Conservation (phyloP, 768 basidiomycete genomes). For the Suillus bovinus region DNA sequence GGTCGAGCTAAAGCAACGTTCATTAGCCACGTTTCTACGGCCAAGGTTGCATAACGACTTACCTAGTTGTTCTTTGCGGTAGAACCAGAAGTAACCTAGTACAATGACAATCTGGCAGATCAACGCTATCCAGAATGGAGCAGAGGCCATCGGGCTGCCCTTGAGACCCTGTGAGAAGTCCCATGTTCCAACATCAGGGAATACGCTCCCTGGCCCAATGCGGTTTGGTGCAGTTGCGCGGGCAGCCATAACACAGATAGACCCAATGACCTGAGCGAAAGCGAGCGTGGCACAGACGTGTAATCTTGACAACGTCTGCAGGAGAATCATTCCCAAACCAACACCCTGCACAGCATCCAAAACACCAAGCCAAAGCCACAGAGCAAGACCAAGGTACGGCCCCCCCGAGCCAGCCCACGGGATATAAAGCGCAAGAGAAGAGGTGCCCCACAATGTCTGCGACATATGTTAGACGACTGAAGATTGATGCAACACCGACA, state of each 20-base stretch:
- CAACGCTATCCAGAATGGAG: constrained; percentile 88
- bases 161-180: constrained; percentile 72
- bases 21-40: neutral
- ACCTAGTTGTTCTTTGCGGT: constrained; percentile 92
- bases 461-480: constrained; percentile 3
- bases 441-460: constrained; percentile 93
- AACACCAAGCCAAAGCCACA: constrained; percentile 97
- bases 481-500: neutral
- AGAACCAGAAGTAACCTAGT: constrained; percentile 95
- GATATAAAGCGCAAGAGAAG: constrained; percentile 88
- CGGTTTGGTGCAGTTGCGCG: constrained; percentile 87
- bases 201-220: constrained; percentile 87
- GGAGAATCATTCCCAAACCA: constrained; percentile 87
- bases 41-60: constrained; percentile 27
- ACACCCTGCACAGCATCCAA: constrained; percentile 94
- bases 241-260: constrained; percentile 89
- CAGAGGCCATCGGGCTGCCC: constrained; percentile 81
- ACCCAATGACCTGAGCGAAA: constrained; percentile 87
- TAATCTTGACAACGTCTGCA: constrained; percentile 88
- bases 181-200: constrained; percentile 92
- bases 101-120: constrained; percentile 83
- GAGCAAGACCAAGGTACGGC: constrained; percentile 84
- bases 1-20: constrained; percentile 24
- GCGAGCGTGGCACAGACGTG: constrained; percentile 94
- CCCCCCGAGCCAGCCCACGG: constrained; percentile 89